Evolutionary conservation across 2,329 filamentous ascomycete genomes (phyloP).

Genomic region (Calonectria ilicicola): DNA sequence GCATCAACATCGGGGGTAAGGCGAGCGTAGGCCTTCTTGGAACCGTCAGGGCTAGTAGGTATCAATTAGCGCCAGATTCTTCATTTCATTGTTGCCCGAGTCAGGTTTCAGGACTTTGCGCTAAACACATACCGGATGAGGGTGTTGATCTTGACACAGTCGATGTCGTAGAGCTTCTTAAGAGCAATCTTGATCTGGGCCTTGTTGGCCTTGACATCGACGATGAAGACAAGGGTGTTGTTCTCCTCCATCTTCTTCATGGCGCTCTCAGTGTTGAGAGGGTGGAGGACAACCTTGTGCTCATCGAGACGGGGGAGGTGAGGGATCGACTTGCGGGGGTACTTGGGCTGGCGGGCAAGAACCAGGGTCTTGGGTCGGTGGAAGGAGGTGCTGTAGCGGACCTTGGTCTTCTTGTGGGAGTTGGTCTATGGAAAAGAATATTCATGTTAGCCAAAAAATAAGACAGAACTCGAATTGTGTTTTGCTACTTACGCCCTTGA

Average conservation of each 20-base stretch:
- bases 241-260: conserved; percentile 99
- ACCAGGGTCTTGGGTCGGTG: conserved; percentile 97
- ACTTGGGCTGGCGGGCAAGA: conserved; percentile 92
- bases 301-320: conserved; percentile 93
- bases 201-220: conserved; percentile 99
- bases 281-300: conserved; percentile 98
- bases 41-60: conserved; percentile 83
- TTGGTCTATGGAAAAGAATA: conserved; percentile 54
- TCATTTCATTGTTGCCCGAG: too few species aligned
- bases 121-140: conserved; percentile 81
- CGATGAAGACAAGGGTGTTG: conserved; percentile 99
- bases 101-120: background rate
- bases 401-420: conserved; percentile 89
- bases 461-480: background rate
- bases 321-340: conserved; percentile 94
- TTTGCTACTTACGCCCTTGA: conserved; percentile 85
- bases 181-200: conserved; percentile 97
- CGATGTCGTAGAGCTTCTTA: conserved; percentile 99
- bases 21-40: conserved; percentile 98
- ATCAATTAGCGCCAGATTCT: conserved; percentile 34
- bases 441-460: conserved; percentile 13
- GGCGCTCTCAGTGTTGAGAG: conserved; percentile 98
- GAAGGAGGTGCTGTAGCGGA: conserved; percentile 93
- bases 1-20: conserved; percentile 97
- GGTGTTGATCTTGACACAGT: conserved; percentile 99